Conservation (phyloP, 2,329 filamentous ascomycete species). For the Ceratocystis colombiana region DNA sequence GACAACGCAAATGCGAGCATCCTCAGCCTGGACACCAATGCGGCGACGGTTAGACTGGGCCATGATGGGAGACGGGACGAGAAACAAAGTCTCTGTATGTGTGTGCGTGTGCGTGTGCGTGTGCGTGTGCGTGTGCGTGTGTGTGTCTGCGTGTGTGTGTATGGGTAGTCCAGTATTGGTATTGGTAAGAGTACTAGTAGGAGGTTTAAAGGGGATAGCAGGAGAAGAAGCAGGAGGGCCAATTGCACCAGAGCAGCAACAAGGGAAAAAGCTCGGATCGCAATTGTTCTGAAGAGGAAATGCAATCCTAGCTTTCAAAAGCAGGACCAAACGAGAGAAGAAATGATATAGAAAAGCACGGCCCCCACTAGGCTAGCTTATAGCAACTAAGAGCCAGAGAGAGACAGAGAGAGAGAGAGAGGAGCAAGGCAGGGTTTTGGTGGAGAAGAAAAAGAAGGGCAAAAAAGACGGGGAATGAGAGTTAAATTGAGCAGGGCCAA, state of each 20-base stretch:
- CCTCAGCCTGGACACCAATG: slow-evolving; percentile 76
- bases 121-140: neutral
- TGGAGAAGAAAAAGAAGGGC: slow-evolving; percentile 17
- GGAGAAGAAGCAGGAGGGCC: neutral
- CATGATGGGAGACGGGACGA: slow-evolving; percentile 14
- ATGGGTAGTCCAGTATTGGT: neutral
- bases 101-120: slow-evolving; percentile 1
- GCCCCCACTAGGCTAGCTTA: neutral
- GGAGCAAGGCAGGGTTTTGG: neutral
- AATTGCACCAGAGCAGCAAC: neutral
- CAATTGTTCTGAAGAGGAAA: neutral
- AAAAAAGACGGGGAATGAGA: slow-evolving; percentile 22
- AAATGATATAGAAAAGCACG: neutral
- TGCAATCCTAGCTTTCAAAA: neutral
- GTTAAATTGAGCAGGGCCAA: slow-evolving; percentile 18
- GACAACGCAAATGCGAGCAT: slow-evolving; percentile 93
- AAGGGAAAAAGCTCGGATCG: slow-evolving; percentile 2
- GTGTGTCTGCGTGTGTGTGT: slow-evolving; percentile 1
- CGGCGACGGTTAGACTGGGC: slow-evolving; percentile 31
- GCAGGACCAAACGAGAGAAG: slow-evolving; percentile 16
- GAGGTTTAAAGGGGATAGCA: neutral
- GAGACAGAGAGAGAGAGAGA: neutral
- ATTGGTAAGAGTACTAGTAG: neutral
- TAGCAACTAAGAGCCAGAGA: neutral
- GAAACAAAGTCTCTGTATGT: neutral